Conservation (phyloP, 805 yeast genomes). For the Metschnikowia koreensis region DNA sequence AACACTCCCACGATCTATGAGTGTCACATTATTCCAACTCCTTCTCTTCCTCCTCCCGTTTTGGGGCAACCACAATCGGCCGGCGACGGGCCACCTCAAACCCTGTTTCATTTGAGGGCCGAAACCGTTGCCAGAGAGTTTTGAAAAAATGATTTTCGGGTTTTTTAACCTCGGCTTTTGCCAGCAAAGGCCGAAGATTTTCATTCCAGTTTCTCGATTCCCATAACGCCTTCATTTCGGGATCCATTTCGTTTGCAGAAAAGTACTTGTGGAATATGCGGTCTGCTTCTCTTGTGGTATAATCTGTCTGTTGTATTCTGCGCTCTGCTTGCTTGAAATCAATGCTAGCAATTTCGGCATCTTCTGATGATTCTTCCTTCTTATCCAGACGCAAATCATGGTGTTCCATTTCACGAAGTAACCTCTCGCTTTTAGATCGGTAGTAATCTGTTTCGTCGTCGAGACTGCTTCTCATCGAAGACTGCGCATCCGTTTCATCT, state of each 20-base stretch:
- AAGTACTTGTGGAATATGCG: conserved; percentile 44
- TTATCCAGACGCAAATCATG: not conserved
- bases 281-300: conserved; percentile 62
- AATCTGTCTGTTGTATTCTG: conserved; percentile 38
- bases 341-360: conserved; percentile 4
- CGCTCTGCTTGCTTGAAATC: conserved; percentile 7
- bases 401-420: conserved; percentile 6
- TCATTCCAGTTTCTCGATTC: conserved; percentile 37
- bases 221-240: conserved; percentile 53
- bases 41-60: not conserved
- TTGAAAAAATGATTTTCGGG: not conserved
- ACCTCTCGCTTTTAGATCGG: conserved; percentile 13
- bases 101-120: conserved; percentile 18
- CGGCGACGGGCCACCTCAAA: conserved; percentile 39
- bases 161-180: not conserved
- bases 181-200: conserved; percentile 1
- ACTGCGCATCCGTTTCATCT: not conserved
- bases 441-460: conserved; percentile 17
- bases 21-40: not conserved
- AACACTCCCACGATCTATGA: not conserved
- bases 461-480: conserved; percentile 6
- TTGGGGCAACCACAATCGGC: conserved; percentile 27
- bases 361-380: not conserved
- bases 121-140: conserved; percentile 1
- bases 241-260: conserved; percentile 44